Evolutionary conservation across 2,329 filamentous ascomycete genomes (phyloP), one percentile per base, ranked within the genome.

Genomic region (Aphanoascus verrucosus): DNA sequence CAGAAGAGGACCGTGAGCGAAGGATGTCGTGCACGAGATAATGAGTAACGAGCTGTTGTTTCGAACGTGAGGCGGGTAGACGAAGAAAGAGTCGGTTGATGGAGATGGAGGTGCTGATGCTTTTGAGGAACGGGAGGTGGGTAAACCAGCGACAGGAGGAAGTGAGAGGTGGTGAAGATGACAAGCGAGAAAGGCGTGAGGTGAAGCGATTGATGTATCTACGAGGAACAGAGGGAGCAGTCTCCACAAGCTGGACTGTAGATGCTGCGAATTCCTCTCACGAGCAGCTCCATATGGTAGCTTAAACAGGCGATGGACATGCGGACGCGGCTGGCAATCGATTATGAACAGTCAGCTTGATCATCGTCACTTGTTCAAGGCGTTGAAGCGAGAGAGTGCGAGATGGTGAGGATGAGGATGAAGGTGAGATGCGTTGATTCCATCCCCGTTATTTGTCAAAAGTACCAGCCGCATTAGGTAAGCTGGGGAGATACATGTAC

Each of bases 321-420:
- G 57, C 53, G 53, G 51, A 55, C 40, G 48, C 35, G 14, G 20
- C 17, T 28, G 44, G 44, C 44, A 46, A 14, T 32, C 23, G 15
- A 23, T 43, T 17, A 15, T 15, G 3, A 14, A 20, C 37, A 43
- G 28, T 50, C 38, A 50, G 20, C 40, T 43, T 32, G 48, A 20
- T 50, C 48, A 49, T 49, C 17, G 20, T 43, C 19, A 34, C 11
- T 17, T 11, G 32, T 19, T 41, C 47, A 23, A 32, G 38, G 8
- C 38, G 6, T 4, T 38, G 32, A 19, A 17, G 45, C 3, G 32
- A n/a, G 14, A 14, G 15, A 35, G 20, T 28, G 34, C 14, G 5
- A 15, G 46, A 34, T 8, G 46, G 17, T 14, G 15, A 9, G 35
- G 9, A 37, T 2, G 6, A 17, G 12, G 17, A 23, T n/a, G 46